Conservation (phyloP, 352 stramenopile species). For the Aphanomyces euteiches region DNA sequence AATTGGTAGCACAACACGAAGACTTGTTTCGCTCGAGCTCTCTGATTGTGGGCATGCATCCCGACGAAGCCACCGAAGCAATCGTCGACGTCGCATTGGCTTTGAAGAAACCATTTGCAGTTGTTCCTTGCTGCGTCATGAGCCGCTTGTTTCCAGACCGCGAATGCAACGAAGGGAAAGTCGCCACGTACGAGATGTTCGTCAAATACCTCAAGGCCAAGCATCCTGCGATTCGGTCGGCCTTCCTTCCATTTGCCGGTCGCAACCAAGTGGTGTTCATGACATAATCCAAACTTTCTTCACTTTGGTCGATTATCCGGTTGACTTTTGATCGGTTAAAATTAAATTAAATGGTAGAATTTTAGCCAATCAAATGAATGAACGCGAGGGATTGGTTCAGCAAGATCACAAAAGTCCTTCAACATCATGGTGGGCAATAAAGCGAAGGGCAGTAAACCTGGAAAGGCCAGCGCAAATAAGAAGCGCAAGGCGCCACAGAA, state of each 20-base stretch:
- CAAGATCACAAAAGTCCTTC: slow-evolving; percentile 9
- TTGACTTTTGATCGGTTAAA: slow-evolving; percentile 24
- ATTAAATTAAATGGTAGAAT: not conserved
- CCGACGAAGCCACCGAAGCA: slow-evolving; percentile 93
- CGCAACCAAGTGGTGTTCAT: slow-evolving; percentile 84
- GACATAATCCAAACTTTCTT: slow-evolving; percentile 15
- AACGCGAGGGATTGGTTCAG: slow-evolving; percentile 9
- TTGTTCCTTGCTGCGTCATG: slow-evolving; percentile 97
- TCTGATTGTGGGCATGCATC: slow-evolving; percentile 92
- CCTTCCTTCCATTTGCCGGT: slow-evolving; percentile 74
- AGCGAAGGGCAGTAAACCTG: slow-evolving; percentile 8
- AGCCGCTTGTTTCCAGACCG: slow-evolving; percentile 87
- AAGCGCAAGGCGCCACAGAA: slow-evolving; percentile 19
- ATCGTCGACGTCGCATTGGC: slow-evolving; percentile 91
- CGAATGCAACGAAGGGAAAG: slow-evolving; percentile 51
- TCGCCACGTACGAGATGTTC: slow-evolving; percentile 80
- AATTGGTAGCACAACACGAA: slow-evolving; percentile 44
- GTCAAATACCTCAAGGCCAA: slow-evolving; percentile 81
- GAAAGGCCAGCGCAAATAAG: not conserved
- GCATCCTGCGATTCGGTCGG: slow-evolving; percentile 51
- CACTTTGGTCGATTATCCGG: not conserved
- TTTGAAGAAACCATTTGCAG: slow-evolving; percentile 89
- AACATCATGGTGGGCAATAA: slow-evolving; percentile 20
- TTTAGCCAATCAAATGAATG: slow-evolving; percentile 15
- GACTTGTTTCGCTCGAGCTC: slow-evolving; percentile 76